Evolutionary conservation across 768 basidiomycete genomes (phyloP).

Genomic region (Russula lepida): DNA sequence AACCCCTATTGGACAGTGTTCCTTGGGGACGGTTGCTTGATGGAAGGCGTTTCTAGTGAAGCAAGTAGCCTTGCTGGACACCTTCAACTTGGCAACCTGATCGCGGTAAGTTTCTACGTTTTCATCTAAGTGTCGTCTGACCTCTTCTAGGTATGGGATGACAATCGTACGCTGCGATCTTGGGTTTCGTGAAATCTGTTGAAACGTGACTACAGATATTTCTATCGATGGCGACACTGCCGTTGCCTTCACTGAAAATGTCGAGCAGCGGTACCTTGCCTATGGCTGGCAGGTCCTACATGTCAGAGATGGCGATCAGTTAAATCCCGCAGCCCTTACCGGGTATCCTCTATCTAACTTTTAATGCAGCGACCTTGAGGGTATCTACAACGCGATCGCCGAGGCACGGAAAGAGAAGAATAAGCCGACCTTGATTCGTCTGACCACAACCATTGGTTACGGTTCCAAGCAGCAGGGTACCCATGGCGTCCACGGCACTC

Average conservation of each 20-base stretch:
- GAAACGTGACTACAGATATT: constrained; percentile 52
- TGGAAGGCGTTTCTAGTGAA: constrained; percentile 94
- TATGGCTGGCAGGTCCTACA: constrained; percentile 94
- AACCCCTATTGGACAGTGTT: constrained; percentile 49
- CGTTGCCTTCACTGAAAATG: constrained; percentile 90
- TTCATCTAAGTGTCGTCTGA: constrained; percentile 18
- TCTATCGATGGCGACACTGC: constrained; percentile 93
- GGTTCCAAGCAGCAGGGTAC: constrained; percentile 91
- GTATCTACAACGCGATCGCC: constrained; percentile 70
- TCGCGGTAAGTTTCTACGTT: constrained; percentile 54
- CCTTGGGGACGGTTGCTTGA: constrained; percentile 90
- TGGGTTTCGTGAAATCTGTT: constrained; percentile 1
- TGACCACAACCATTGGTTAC: constrained; percentile 87
- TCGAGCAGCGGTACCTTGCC: constrained; percentile 75
- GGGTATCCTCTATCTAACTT: constrained; percentile 10
- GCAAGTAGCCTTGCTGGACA: constrained; percentile 91
- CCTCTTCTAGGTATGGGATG: constrained; percentile 70
- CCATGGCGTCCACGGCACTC: constrained; percentile 89
- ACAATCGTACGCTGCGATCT: constrained; percentile 63
- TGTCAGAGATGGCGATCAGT: constrained; percentile 76
- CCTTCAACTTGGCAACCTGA: constrained; percentile 85
- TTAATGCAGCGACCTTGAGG: constrained; percentile 54
- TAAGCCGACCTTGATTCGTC: constrained; percentile 82
- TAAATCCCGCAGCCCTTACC: not conserved
- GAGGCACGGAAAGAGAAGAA: constrained; percentile 64